Conservation (phyloP, 176 grass and related monocot species). For the Tillandsia leiboldiana region DNA sequence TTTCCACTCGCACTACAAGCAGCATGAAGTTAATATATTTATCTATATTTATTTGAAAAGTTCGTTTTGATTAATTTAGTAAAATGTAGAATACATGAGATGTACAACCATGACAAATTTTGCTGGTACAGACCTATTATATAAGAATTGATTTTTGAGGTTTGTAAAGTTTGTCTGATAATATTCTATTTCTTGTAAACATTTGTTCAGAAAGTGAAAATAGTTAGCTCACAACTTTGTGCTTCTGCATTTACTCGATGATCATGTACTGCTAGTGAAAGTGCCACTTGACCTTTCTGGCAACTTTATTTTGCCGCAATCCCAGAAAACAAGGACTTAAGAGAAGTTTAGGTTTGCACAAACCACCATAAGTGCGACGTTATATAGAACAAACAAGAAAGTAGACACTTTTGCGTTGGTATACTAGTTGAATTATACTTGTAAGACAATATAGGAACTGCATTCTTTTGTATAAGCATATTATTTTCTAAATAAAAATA, state of each 20-base stretch:
- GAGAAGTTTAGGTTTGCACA: too few species aligned
- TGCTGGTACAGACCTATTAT: not conserved
- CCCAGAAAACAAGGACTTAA: too few species aligned
- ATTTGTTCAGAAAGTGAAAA: not conserved
- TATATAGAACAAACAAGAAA: too few species aligned
- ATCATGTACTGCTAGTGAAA: not conserved
- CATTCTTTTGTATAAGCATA: too few species aligned
- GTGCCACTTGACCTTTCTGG: not conserved
- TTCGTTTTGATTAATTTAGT: not conserved
- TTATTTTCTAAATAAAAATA: too few species aligned
- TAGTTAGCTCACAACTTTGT: not conserved
- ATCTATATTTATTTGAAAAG: not conserved
- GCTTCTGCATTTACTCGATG: not conserved
- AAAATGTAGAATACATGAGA: not conserved
- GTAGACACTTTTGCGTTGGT: too few species aligned
- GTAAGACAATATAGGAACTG: too few species aligned
- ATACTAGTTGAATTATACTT: too few species aligned
- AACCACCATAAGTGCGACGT: too few species aligned
- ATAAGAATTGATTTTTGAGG: not conserved
- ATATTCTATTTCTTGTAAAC: not conserved
- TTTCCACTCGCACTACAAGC: constrained; percentile 23
- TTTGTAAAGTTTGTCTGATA: not conserved
- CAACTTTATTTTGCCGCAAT: not conserved
- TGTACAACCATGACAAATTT: not conserved
- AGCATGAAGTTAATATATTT: constrained; percentile 13